These are phyloP conservation scores for Suillus alpinus DNA, from an alignment of 768 basidiomycete species.

Conservation along the genomic window DNA sequence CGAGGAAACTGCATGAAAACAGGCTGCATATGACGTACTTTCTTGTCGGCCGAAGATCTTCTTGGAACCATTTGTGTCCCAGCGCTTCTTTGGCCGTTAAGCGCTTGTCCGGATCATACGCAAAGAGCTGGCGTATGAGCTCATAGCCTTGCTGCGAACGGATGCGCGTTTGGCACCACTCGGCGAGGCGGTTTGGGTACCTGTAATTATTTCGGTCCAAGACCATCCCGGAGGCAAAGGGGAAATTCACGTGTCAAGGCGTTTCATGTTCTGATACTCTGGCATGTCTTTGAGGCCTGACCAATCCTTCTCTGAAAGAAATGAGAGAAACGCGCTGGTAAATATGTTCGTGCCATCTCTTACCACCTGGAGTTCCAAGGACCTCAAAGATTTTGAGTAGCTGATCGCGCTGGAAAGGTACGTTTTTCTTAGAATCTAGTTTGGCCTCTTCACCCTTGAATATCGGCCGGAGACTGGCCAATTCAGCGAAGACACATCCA, in stretches of 20 bases:
- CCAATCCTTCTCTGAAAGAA: constrained; percentile 77
- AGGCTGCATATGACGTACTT: constrained; percentile 55
- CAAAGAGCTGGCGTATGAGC: constrained; percentile 81
- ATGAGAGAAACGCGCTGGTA: not conserved
- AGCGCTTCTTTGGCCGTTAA: constrained; percentile 82
- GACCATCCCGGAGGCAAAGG: constrained; percentile 2
- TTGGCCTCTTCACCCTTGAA: constrained; percentile 99
- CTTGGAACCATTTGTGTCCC: constrained; percentile 86
- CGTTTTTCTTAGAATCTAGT: constrained; percentile 92
- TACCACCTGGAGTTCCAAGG: constrained; percentile 83
- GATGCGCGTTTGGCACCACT: constrained; percentile 74
- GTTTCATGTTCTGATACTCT: constrained; percentile 81
- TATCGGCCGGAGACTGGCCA: constrained; percentile 90
- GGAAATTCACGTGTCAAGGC: constrained; percentile 63
- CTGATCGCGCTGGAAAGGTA: constrained; percentile 96
- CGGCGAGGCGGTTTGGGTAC: constrained; percentile 57
- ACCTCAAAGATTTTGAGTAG: constrained; percentile 95
- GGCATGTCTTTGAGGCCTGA: constrained; percentile 82
- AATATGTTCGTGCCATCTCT: constrained; percentile 18
- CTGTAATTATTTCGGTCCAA: constrained; percentile 32
- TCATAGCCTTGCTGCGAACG: constrained; percentile 68
- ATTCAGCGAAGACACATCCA: constrained; percentile 95
- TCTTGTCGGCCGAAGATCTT: constrained; percentile 80
- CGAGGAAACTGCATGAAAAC: not conserved
- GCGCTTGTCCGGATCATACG: constrained; percentile 86